phyloP scores from a whole-genome alignment of 2,329 filamentous ascomycete genomes.

The Fusarium longipes region DNA sequence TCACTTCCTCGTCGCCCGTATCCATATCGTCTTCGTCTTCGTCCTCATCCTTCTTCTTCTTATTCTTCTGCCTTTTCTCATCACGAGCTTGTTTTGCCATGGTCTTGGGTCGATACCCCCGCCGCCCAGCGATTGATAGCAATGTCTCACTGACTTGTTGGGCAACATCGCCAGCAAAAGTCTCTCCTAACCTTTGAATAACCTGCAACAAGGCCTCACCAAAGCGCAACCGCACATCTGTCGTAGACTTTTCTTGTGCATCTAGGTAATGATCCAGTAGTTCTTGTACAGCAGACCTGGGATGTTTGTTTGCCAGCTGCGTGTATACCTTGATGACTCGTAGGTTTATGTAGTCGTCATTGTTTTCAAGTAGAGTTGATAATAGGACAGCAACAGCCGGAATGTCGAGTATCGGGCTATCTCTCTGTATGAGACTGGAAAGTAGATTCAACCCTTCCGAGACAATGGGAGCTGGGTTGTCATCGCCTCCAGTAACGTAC shows the following conservation, averaged over 20 bases:
- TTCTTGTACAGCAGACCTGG: constrained; percentile 70
- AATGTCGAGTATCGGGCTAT: constrained; percentile 72
- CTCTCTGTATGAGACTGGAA: constrained; percentile 64
- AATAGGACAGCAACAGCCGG: constrained; percentile 72
- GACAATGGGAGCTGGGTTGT: constrained; percentile 74
- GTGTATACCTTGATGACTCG: constrained; percentile 74
- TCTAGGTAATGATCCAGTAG: constrained; percentile 77
- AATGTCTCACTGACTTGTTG: constrained; percentile 66
- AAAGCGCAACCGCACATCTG: constrained; percentile 74
- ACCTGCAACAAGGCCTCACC: constrained; percentile 75
- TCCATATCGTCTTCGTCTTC: constrained; percentile 58
- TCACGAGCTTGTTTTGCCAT: constrained; percentile 65
- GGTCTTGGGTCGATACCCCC: constrained; percentile 70
- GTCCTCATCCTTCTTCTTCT: constrained; percentile 59
- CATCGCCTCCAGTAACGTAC: constrained; percentile 68
- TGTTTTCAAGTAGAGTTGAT: constrained; percentile 71
- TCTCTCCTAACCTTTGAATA: constrained; percentile 68
- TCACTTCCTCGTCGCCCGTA: constrained; percentile 62
- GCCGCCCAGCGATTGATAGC: constrained; percentile 72
- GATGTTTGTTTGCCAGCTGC: constrained; percentile 70
- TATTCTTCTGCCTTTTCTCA: constrained; percentile 60
- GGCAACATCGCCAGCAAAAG: constrained; percentile 66
- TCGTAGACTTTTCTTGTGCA: constrained; percentile 63
- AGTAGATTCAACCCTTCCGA: constrained; percentile 73
- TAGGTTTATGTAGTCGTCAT: constrained; percentile 78